A percentile compares a stretch with the other conserved stretches of the same genome.
Conservation (phyloP, 2,329 filamentous ascomycete species). For the Nothophaeocryptopus gaeumannii region DNA sequence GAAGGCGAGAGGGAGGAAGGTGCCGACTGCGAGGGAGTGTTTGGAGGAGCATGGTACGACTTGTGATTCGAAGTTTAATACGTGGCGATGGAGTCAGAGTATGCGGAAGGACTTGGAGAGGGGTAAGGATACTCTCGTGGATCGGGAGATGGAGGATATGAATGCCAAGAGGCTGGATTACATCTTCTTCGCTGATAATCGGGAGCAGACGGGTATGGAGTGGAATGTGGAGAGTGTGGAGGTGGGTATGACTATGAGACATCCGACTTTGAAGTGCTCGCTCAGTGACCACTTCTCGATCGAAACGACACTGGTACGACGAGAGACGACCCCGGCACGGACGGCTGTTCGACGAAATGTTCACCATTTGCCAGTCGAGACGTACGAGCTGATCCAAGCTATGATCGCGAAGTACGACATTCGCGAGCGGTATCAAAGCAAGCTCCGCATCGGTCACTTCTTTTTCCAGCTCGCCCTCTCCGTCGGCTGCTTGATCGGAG, state of each 20-base stretch:
- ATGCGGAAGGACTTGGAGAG: constrained; percentile 66
- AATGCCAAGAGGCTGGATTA: constrained; percentile 89
- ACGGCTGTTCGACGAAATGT: neutral
- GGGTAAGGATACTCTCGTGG: constrained; percentile 62
- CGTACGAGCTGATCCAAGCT: constrained; percentile 69
- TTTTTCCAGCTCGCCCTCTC: constrained; percentile 63
- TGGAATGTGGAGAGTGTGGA: constrained; percentile 71
- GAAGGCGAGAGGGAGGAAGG: constrained; percentile 60
- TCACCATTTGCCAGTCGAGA: constrained; percentile 19
- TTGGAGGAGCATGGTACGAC: constrained; percentile 78
- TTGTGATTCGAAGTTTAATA: constrained; percentile 82
- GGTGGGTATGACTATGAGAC: constrained; percentile 77
- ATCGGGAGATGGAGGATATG: constrained; percentile 65
- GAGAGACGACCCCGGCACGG: neutral
- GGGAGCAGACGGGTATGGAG: constrained; percentile 34
- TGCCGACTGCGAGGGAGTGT: constrained; percentile 77
- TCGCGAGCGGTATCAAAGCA: constrained; percentile 70
- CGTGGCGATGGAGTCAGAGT: constrained; percentile 82
- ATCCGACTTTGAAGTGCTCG: constrained; percentile 77
- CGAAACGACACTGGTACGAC: constrained; percentile 66
- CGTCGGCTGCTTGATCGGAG: constrained; percentile 71
- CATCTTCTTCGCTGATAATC: constrained; percentile 67
- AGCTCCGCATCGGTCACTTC: constrained; percentile 73
- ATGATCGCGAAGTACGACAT: constrained; percentile 66
- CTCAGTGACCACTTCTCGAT: constrained; percentile 95